phyloP scores from a whole-genome alignment of 306 rosid genomes.

The Acacia crassicarpa region DNA sequence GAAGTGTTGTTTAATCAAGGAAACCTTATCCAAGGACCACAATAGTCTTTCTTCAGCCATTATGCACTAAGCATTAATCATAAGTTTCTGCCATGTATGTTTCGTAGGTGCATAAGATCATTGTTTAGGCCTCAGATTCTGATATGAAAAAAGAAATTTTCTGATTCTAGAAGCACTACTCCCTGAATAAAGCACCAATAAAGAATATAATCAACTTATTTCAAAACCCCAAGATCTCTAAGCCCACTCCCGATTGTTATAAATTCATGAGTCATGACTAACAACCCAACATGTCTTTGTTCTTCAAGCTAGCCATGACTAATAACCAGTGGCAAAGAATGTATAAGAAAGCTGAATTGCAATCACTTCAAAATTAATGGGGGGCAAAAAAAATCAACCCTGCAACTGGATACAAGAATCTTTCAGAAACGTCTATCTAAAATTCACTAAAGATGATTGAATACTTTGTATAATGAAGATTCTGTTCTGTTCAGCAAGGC shows the following conservation, averaged over 20 bases:
- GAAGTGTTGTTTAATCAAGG: neutral
- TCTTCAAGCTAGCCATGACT: conserved; percentile 21
- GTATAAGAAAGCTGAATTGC: neutral
- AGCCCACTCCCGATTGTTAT: neutral
- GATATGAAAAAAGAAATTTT: neutral
- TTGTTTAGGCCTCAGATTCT: neutral
- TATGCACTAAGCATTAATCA: neutral
- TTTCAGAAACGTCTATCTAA: neutral
- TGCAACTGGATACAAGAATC: neutral
- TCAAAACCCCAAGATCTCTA: neutral
- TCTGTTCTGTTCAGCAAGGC: neutral
- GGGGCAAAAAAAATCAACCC: no score
- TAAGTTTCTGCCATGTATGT: neutral
- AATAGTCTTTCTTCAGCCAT: neutral
- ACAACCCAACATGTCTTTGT: neutral
- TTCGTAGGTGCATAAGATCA: neutral
- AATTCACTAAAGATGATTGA: neutral
- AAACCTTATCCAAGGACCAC: conserved; percentile 2
- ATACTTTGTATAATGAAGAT: neutral
- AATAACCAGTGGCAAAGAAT: neutral
- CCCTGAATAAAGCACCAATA: neutral
- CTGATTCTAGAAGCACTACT: neutral
- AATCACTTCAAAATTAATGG: neutral
- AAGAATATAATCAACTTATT: neutral
- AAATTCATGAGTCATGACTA: neutral